phyloP scores from a whole-genome alignment of 75 land plant species.

The Sequoia sempervirens region DNA sequence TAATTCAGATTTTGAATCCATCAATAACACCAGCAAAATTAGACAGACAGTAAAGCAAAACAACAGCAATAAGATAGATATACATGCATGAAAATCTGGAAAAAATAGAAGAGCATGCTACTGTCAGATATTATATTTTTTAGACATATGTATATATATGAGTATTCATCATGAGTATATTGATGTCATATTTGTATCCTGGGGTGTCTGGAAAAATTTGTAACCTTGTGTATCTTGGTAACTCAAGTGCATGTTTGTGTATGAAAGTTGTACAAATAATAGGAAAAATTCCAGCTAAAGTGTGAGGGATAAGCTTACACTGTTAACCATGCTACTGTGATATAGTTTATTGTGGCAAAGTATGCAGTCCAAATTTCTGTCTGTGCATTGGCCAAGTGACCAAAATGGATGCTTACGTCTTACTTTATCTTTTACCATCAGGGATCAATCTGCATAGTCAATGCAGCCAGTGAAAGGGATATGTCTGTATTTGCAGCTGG shows the following conservation, averaged over 20 bases:
- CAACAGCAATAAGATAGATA: not conserved
- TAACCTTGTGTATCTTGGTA: too few relatives aligned
- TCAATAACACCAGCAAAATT: not conserved
- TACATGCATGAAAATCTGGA: not conserved
- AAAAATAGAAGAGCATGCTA: not conserved
- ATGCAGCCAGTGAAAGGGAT: slow-evolving; percentile 97
- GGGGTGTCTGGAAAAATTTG: too few relatives aligned
- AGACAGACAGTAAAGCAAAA: not conserved
- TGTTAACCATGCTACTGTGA: not conserved
- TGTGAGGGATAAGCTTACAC: not conserved
- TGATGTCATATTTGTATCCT: too few relatives aligned
- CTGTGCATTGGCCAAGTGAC: not conserved
- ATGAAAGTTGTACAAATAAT: not conserved
- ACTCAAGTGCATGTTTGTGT: not conserved
- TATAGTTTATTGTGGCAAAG: not conserved
- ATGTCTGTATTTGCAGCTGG: slow-evolving; percentile 96
- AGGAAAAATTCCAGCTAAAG: not conserved
- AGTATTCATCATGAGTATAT: too few relatives aligned
- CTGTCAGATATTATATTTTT: not conserved
- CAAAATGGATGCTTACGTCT: not conserved
- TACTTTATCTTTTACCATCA: slow-evolving; percentile 19
- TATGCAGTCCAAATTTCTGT: not conserved
- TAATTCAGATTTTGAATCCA: too few relatives aligned
- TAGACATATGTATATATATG: not conserved
- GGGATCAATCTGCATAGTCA: slow-evolving; percentile 92